Conservation (phyloP, 345 rosid species). For the Populus ilicifolia region DNA sequence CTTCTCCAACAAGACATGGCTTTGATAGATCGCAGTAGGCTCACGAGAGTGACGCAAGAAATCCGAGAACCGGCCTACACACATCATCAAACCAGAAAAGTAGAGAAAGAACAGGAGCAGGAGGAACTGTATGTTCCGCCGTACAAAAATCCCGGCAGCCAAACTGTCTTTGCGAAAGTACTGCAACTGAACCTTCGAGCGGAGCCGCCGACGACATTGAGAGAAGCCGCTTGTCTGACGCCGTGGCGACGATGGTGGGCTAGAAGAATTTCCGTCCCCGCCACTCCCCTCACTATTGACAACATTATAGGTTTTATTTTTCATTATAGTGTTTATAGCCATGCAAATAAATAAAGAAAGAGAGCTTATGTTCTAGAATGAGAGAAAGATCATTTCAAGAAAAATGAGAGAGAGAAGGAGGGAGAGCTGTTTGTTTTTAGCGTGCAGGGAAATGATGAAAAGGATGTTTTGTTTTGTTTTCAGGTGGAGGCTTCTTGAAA, state of each 20-base stretch:
- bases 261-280: constrained; percentile 59
- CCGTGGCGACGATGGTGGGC: constrained; percentile 68
- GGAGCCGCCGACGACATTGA: constrained; percentile 55
- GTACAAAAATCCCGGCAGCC: constrained; percentile 39
- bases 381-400: not conserved
- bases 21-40: constrained; percentile 81
- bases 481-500: not conserved
- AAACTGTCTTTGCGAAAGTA: constrained; percentile 39
- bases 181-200: constrained; percentile 42
- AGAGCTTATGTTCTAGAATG: not conserved
- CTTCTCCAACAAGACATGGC: constrained; percentile 61
- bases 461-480: not conserved
- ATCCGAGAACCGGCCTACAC: constrained; percentile 74
- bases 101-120: constrained; percentile 58
- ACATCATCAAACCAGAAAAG: constrained; percentile 68
- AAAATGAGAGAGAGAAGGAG: not conserved
- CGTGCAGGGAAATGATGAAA: not conserved
- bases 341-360: constrained; percentile 16
- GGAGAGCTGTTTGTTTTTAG: not conserved
- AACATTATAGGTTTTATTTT: constrained; percentile 33
- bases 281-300: constrained; percentile 3
- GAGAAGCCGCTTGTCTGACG: constrained; percentile 35
- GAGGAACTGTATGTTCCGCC: constrained; percentile 60
- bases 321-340: constrained; percentile 39
- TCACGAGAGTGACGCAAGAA: constrained; percentile 40